Evolutionary conservation across 2,329 filamentous ascomycete genomes (phyloP).

Genomic region (Hypoxylon sp.): DNA sequence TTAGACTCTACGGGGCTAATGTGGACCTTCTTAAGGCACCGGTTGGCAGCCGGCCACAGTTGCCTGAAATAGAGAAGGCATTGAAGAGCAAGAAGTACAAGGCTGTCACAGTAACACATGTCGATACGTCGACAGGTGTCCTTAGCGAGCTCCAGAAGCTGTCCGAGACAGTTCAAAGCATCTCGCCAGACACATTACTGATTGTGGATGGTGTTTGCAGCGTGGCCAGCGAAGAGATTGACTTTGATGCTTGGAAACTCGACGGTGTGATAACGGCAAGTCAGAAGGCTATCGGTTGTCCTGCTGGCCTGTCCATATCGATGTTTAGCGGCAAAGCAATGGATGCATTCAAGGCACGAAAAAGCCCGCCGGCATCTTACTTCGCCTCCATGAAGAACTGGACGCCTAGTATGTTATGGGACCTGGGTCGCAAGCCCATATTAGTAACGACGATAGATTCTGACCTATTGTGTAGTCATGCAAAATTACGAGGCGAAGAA

Average conservation of each 20-base stretch:
- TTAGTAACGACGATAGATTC: constrained; percentile 5
- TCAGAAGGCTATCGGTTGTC: constrained; percentile 97
- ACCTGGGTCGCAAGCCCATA: neutral
- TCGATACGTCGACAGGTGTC: constrained; percentile 97
- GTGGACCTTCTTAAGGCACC: constrained; percentile 91
- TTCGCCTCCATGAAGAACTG: constrained; percentile 98
- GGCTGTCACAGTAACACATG: constrained; percentile 93
- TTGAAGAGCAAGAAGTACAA: constrained; percentile 94
- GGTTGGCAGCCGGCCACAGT: constrained; percentile 88
- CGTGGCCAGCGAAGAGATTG: constrained; percentile 95
- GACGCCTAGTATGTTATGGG: constrained; percentile 79
- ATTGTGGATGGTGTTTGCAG: constrained; percentile 98
- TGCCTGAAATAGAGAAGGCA: constrained; percentile 89
- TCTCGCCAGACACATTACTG: constrained; percentile 91
- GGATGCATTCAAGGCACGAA: constrained; percentile 82
- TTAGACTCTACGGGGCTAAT: constrained; percentile 90
- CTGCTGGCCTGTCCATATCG: constrained; percentile 92
- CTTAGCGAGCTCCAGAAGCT: constrained; percentile 90
- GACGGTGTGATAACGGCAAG: constrained; percentile 95
- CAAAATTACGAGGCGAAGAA: constrained; percentile 99
- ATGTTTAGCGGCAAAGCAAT: constrained; percentile 94
- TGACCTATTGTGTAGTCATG: constrained; percentile 77
- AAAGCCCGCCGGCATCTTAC: constrained; percentile 87
- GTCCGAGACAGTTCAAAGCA: constrained; percentile 84
- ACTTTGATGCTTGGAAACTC: constrained; percentile 94